Base-by-base conservation (phyloP, 1,284 basidiomycete species). In the Rhodotorula sp. region DNA sequence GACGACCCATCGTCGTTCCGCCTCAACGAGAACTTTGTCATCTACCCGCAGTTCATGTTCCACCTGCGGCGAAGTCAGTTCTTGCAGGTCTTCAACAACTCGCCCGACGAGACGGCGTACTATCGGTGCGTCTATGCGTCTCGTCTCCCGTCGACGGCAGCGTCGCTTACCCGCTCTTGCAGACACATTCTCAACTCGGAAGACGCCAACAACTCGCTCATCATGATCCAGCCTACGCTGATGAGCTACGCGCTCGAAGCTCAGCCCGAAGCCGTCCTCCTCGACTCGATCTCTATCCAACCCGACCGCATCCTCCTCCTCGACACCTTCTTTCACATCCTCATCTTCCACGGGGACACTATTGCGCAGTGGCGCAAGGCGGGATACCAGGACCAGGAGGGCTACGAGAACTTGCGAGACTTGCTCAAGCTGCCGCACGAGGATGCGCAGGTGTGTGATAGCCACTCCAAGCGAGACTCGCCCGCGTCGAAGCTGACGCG, bases 1-100 rank as follows among this genome's bases (percentile, higher is more conserved):
- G 96, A 99, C 82, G 96, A 99, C 79, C 92, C 95, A 7, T 87
- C 89, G 60, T 92, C 89, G 80, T 99, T 99, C 86, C 85, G 94
- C 73, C 84, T 99, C 74, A 85, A 88, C 70, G 94, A 97, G 78
- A 95, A 95, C 81, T 99, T 99, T 82, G 93, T 91, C 80, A 99
- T 99, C 78, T 99, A 99, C 81, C 96, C 96, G 46, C 96, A 99
- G 81, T 99, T 99, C 84, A 99, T 99, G 96, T 99, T 99, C 89
- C 96, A 99, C 64, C 82, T 99, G 70, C 87, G 96, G 68, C 84
- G 96, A 79, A 93, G 91, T 84, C 95, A 99, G 83, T 99, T 99
- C 85, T 84, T 99, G 80, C 96, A 99, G 82, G 95, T 99, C 65
- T 99, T 99, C 83, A 99, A 99, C 83, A 99, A 98, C 84, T 96